Percentiles rank a stretch among this genome's conserved stretches.
These are phyloP conservation scores for Barnettozyma wickerhamii DNA, from an alignment of 805 yeast genomes.

Conservation along the genomic window DNA sequence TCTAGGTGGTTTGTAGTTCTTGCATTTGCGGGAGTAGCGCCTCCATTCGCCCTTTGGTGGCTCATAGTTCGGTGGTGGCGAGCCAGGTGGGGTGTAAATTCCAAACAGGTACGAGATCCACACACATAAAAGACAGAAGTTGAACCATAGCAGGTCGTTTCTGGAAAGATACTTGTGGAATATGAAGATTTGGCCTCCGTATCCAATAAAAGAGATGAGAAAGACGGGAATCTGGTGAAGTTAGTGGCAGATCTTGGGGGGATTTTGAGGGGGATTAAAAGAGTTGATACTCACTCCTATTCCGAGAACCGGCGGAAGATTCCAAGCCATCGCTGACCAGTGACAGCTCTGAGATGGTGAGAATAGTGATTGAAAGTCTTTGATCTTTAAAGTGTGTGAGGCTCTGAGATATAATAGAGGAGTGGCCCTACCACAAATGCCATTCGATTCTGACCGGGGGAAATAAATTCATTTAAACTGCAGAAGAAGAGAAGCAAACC, in stretches of 20 bases:
- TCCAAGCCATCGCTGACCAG: slow-evolving; percentile 12
- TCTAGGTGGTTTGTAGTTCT: slow-evolving; percentile 72
- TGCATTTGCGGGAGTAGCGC: slow-evolving; percentile 71
- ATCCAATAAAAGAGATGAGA: slow-evolving; percentile 55
- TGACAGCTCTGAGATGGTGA: background rate
- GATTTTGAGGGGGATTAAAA: too few species aligned
- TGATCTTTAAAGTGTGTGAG: too few species aligned
- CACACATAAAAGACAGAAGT: slow-evolving; percentile 45
- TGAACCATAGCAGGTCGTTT: slow-evolving; percentile 41
- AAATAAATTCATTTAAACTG: too few species aligned
- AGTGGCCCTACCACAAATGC: too few species aligned
- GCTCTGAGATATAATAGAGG: too few species aligned
- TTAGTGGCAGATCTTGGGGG: too few species aligned
- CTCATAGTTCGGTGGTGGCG: slow-evolving; percentile 48
- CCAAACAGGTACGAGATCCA: slow-evolving; percentile 79
- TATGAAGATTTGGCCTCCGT: slow-evolving; percentile 56
- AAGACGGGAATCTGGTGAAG: slow-evolving; percentile 64
- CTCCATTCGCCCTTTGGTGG: slow-evolving; percentile 49
- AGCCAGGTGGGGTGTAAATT: slow-evolving; percentile 61
- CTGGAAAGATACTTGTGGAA: slow-evolving; percentile 39
- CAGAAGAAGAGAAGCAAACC: too few species aligned
- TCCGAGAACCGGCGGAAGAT: slow-evolving; percentile 19
- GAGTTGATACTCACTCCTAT: slow-evolving; percentile 21
- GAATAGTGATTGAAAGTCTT: too few species aligned
- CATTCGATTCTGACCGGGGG: too few species aligned